Evolutionary conservation across 257 asterid genomes (phyloP), one percentile per base, ranked within the genome.

Genomic region (Galeopsis tetrahit): DNA sequence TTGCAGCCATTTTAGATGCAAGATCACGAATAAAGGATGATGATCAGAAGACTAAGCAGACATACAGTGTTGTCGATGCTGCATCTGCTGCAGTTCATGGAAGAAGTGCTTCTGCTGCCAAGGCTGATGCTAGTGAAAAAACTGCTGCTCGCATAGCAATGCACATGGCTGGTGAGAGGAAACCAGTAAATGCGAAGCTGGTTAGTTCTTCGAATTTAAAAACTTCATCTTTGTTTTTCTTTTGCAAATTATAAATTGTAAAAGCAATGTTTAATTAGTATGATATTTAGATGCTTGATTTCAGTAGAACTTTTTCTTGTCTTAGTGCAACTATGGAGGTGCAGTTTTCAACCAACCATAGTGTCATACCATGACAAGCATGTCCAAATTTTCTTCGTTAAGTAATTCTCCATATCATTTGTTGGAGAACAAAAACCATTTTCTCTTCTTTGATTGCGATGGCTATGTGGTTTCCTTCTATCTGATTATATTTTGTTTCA

Each of bases 51-150:
- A 80, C 86, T 8, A 90, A 85, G 83, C 96, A 87, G 82, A 71
- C 85, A 62, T 90, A 76, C 83, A 95, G 99, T 84, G 79, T 95
- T 69, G 99, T 92, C 36, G 99, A 95, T 85, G 98, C 98, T 73
- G 99, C 99, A 68, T 92, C 98, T 68, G 99, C 99, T 78, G 82
- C 98, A 77, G 94, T 95, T 80, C 96, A 88, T 75, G 99, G 99
- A 76, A 86, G 98, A 91, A 95, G 97, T 79, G 99, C 98, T 67
- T 80, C 87, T 75, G 93, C 98, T 70, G 99, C 99, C n/a, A 87
- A 85, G 79, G 73, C 96, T 75, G 93, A 89, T 78, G 88, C 94
- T 69, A 79, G 87, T 77, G 82, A 95, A 77, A 95, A 87, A 80
- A 87, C 97, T 64, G 98, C 99, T 67, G 98, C 99, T 15, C 88